Evolutionary conservation across 257 asterid species (phyloP).

Genomic region (Lantana camara): DNA sequence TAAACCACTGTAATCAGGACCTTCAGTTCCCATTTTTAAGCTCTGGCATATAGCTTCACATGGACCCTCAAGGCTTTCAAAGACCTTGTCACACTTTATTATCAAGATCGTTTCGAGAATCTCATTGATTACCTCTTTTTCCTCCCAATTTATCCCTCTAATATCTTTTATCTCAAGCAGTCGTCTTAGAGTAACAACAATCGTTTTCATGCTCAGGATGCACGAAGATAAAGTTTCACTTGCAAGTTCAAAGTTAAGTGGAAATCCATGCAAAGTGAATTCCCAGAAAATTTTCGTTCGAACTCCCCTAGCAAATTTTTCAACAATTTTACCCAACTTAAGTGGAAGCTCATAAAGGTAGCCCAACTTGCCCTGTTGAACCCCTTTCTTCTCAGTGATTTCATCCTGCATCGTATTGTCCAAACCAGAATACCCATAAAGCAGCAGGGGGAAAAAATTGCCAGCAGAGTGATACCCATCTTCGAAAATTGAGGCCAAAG

Average conservation of each 20-base stretch:
- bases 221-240: constrained; percentile 78
- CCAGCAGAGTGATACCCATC: constrained; percentile 42
- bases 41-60: constrained; percentile 62
- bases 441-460: constrained; percentile 61
- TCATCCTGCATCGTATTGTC: constrained; percentile 61
- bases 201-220: constrained; percentile 65
- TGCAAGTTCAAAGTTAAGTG: constrained; percentile 54
- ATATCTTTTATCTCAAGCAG: constrained; percentile 58
- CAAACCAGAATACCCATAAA: constrained; percentile 62
- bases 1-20: constrained; percentile 67
- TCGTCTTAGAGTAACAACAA: constrained; percentile 57
- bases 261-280: constrained; percentile 80
- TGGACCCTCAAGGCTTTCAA: constrained; percentile 61
- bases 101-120: constrained; percentile 72
- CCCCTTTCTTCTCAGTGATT: constrained; percentile 57
- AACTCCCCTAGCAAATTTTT: constrained; percentile 59
- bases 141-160: constrained; percentile 50
- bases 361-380: constrained; percentile 47
- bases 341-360: constrained; percentile 61
- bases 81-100: constrained; percentile 77
- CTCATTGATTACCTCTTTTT: constrained; percentile 52
- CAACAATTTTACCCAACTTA: constrained; percentile 50
- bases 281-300: constrained; percentile 75
- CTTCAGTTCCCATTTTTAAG: constrained; percentile 62
- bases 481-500: constrained; percentile 55